A percentile compares a stretch with the other conserved stretches of the same genome.
Evolutionary conservation across 2,329 filamentous ascomycete genomes (phyloP).

Genomic region (Fusarium pseudoanthophilum): DNA sequence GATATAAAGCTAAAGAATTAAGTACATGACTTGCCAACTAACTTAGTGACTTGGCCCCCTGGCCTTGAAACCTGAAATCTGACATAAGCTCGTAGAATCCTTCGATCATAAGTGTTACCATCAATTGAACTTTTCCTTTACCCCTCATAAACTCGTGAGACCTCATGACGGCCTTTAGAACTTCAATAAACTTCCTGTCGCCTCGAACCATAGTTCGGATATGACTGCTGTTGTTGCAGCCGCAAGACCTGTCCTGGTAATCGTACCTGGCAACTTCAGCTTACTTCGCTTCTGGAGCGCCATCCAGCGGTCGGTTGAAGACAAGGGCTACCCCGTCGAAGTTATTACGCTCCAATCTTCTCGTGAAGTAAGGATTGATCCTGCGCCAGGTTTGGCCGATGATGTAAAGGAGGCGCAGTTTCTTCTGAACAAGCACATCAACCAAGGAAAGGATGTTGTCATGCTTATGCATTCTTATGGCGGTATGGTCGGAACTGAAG

Average conservation of each 20-base stretch:
- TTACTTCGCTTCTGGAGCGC: constrained; percentile 9
- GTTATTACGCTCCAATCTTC: constrained; percentile 1
- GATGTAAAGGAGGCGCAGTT: background rate
- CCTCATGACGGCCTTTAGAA: rapidly evolving
- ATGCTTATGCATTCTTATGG: constrained; percentile 24
- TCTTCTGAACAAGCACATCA: background rate
- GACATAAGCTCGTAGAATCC: background rate
- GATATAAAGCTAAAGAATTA: too few species aligned
- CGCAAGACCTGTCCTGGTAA: background rate
- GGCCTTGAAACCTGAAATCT: background rate
- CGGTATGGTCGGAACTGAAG: constrained; percentile 14
- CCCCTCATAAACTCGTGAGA: too few species aligned
- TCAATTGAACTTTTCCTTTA: background rate
- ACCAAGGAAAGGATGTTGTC: background rate
- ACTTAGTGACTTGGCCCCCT: rapidly evolving
- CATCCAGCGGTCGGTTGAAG: background rate
- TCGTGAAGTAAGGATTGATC: background rate
- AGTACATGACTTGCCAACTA: background rate
- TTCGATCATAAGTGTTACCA: background rate
- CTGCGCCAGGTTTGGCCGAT: constrained; percentile 9
- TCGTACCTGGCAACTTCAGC: constrained; percentile 16
- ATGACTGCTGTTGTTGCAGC: background rate
- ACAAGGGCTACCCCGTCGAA: background rate
- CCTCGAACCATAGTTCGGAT: rapidly evolving
- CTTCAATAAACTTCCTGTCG: rapidly evolving